phyloP scores from a whole-genome alignment of 2,329 filamentous ascomycete genomes.

The Aspergillus nomiae region DNA sequence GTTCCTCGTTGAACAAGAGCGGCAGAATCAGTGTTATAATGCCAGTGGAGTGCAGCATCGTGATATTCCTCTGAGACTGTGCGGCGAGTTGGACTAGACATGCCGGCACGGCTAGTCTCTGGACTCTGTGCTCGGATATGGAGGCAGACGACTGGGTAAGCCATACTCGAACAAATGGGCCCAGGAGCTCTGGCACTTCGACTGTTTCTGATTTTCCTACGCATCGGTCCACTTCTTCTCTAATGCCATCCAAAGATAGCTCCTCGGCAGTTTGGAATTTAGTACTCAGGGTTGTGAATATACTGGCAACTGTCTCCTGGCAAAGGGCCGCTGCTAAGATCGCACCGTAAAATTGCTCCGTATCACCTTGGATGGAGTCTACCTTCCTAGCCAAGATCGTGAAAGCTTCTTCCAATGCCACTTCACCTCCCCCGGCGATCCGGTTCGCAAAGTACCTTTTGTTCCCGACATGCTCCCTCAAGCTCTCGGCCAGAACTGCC shows the following conservation, averaged over 20 bases:
- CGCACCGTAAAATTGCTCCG: slow-evolving; percentile 80
- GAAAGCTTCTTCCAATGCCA: slow-evolving; percentile 70
- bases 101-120: slow-evolving; percentile 63
- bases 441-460: slow-evolving; percentile 79
- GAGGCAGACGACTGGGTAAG: slow-evolving; percentile 63
- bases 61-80: slow-evolving; percentile 68
- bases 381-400: slow-evolving; percentile 65
- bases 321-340: slow-evolving; percentile 79
- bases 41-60: slow-evolving; percentile 71
- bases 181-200: slow-evolving; percentile 44
- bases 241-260: slow-evolving; percentile 25
- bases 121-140: slow-evolving; percentile 28
- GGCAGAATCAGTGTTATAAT: slow-evolving; percentile 68
- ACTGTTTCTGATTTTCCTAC: slow-evolving; percentile 46
- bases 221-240: slow-evolving; percentile 35
- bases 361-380: slow-evolving; percentile 50
- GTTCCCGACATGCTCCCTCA: slow-evolving; percentile 82
- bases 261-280: slow-evolving; percentile 24
- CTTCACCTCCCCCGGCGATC: slow-evolving; percentile 77
- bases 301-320: slow-evolving; percentile 70
- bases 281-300: slow-evolving; percentile 57
- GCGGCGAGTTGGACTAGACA: slow-evolving; percentile 61
- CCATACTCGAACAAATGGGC: slow-evolving; percentile 48
- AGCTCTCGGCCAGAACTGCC: slow-evolving; percentile 70
- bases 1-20: slow-evolving; percentile 60